Conservation (phyloP, 257 asterid genomes). For the Solanum raphanifolium region DNA sequence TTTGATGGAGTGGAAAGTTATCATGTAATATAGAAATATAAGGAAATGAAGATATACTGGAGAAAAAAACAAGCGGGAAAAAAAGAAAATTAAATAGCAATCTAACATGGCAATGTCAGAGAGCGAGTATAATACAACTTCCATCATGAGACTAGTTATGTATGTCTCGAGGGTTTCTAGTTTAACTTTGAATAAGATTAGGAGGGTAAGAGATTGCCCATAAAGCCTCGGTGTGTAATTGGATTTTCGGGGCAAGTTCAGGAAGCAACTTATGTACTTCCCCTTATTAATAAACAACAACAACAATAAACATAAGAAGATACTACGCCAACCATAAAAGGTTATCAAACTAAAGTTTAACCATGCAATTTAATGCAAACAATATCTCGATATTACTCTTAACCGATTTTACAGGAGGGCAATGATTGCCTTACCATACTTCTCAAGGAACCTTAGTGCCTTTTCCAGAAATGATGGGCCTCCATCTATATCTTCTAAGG, state of each 20-base stretch:
- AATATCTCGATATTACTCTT: background rate
- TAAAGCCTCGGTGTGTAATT: background rate
- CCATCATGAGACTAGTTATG: background rate
- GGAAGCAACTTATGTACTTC: background rate
- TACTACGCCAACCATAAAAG: background rate
- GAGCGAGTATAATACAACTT: background rate
- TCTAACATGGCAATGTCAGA: background rate
- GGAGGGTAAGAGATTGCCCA: background rate
- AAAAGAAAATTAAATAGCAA: background rate
- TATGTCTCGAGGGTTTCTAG: background rate
- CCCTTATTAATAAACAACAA: background rate
- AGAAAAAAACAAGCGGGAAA: background rate
- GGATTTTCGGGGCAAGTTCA: background rate
- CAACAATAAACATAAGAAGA: background rate
- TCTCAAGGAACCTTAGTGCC: constrained; percentile 88
- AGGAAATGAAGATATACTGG: background rate
- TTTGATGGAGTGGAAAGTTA: background rate
- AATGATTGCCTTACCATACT: constrained; percentile 44
- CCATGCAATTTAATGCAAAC: background rate
- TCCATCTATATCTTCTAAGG: constrained; percentile 92
- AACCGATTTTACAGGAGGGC: background rate
- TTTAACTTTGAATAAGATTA: background rate
- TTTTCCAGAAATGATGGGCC: constrained; percentile 94
- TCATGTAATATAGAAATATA: background rate
- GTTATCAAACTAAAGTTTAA: background rate